Base-by-base conservation (phyloP, 129 eudicot genomes). In the Arctium minus region DNA sequence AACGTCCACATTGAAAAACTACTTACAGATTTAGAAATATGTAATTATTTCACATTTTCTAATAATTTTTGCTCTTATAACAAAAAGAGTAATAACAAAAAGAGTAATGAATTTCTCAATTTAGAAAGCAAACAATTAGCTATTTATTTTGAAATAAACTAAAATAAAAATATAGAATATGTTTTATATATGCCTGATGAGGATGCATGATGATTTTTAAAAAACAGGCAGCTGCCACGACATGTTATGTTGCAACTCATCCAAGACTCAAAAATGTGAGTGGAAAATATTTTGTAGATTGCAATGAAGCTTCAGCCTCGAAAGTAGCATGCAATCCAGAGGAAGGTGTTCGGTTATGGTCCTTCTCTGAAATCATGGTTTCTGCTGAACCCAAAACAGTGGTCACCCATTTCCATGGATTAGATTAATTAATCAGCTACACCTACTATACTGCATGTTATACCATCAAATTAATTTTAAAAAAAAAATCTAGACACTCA, bases 161-260 rank as follows among this genome's bases (percentile, higher is more conserved):
- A 8, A 42, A 8, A 42, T 1, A 42, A 5, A 39, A 39, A 39
- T 9, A 42, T 8, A 42, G 8, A 10, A 56, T 17, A 15, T 50
- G 13, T 2, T 50, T 8, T 50, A 13, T 22, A 22, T 2, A 48
- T 50, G 64, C 6, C 65, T 53, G 7, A 53, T 15, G 65, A 53
- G 12, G 50, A 8, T 1, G 8, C 10, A 40, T 10, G 2, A 7
- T 17, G 30, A 60, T n/a, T 60, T 53, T 5, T 60, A 1, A 3
- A 10, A 60, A 17, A 18, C 86, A 94, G 98, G 98, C 96, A 15
- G 97, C 98, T 73, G 97, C 98, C 9, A 95, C 98, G 1, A 92
- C 97, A 29, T 95, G 97, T 77, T 95, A 95, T 56, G 97, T 92
- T 65, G 98, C 97, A 33, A 91, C 94, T 72, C 79, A 95, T 87